Base-by-base conservation (phyloP, 371 early-diverging fungal genomes). In the Thermomucor indicae-seudaticae region DNA sequence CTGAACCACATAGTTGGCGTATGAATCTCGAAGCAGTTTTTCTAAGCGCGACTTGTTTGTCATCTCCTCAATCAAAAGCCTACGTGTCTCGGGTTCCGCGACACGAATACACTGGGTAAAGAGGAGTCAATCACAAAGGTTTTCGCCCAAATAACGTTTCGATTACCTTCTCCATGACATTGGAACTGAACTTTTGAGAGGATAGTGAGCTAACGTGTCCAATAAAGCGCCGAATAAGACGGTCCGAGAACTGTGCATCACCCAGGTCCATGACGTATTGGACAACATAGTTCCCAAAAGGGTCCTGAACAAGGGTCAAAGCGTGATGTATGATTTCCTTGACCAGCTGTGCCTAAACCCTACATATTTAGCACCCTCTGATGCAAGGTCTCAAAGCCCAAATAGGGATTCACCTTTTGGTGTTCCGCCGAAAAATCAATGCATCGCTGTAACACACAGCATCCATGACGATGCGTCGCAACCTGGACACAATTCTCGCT, bases 201-300 rank as follows among this genome's bases (percentile, higher is more conserved):
- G 93, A 91, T 22, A 95, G 65, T 2, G 58, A 64, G 43, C 81
- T 76, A 27, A 90, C 81, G 57, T 89, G 75, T 19, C 84, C 89
- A 41, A 90, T 64, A 59, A 95, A 91, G 20, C 83, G 81, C n/a
- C 75, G 73, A 56, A 91, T 86, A 23, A 95, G 61, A 0, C 75
- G 69, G 57, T 89, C 88, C 10, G 87, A 80, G 54, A 81, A 91
- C 11, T 69, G 63, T 4, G 67, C 60, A 41, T 89, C 82, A 6
- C 80, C 76, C 29, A 93, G 74, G 49, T 97, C 97, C 28, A 96
- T 72, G 6, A 96, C 90, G 43, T 96, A 93, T 74, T 98, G 99
- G 20, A 98, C 93, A 16, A 98, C 99, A 64, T 98, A 98, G 76
- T 98, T 98, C 37, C 95, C 99, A 70, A 91, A 98, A 35, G 95